These are phyloP conservation scores for Sambucus nigra DNA, from an alignment of 129 eudicot genomes.

Conservation along the genomic window DNA sequence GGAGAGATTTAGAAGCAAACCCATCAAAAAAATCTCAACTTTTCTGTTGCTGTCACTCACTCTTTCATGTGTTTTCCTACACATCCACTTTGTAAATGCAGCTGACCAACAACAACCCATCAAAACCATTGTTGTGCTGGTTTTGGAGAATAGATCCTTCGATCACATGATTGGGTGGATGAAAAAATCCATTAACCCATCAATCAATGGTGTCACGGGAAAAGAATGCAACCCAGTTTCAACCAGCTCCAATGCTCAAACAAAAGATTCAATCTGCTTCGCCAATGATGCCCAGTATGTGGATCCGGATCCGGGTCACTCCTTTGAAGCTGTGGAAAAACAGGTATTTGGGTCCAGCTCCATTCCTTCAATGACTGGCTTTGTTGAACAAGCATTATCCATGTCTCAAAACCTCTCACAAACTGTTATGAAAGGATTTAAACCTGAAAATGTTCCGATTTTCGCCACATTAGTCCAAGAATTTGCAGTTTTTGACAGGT, in stretches of 20 bases:
- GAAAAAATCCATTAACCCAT: constrained; percentile 75
- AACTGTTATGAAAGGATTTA: constrained; percentile 91
- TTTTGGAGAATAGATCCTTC: constrained; percentile 84
- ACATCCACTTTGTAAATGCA: constrained; percentile 23
- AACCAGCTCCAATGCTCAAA: constrained; percentile 33
- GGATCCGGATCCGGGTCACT: constrained; percentile 93
- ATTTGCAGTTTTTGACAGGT: constrained; percentile 83
- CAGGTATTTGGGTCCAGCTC: constrained; percentile 67
- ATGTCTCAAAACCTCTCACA: constrained; percentile 51
- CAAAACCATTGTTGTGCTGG: constrained; percentile 74
- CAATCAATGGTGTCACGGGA: constrained; percentile 78
- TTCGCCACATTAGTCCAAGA: constrained; percentile 56
- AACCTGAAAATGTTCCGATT: constrained; percentile 73
- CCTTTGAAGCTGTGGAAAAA: constrained; percentile 65
- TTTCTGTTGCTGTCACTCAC: constrained; percentile 30
- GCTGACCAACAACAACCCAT: constrained; percentile 65
- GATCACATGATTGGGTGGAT: constrained; percentile 98
- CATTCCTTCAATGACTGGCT: constrained; percentile 85
- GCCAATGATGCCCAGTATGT: constrained; percentile 70
- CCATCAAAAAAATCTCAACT: constrained; percentile 18
- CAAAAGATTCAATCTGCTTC: constrained; percentile 35
- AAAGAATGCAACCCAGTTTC: constrained; percentile 72
- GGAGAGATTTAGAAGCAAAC: constrained; percentile 15
- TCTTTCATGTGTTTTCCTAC: constrained; percentile 27
- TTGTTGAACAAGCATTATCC: constrained; percentile 72